Conservation (phyloP, 2,329 filamentous ascomycete species). For the Ascocoryne sarcoides region DNA sequence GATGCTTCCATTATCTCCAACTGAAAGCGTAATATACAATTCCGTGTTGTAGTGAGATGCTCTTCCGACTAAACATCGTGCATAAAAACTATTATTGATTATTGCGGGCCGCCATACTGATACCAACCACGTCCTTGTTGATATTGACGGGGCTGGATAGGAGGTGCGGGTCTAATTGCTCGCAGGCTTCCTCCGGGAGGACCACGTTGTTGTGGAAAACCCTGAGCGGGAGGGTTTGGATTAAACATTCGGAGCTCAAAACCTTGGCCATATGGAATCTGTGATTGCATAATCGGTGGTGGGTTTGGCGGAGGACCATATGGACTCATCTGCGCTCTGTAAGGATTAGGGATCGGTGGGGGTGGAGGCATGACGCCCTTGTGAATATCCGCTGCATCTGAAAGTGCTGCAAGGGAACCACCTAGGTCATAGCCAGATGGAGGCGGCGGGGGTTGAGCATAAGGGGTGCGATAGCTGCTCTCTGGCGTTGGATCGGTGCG, state of each 20-base stretch:
- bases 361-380: background rate
- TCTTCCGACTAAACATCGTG: too few species aligned
- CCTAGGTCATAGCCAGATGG: slow-evolving; percentile 5
- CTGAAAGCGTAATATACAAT: background rate
- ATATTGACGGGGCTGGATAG: background rate
- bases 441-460: slow-evolving; percentile 9
- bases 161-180: slow-evolving; percentile 1
- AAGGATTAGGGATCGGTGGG: background rate
- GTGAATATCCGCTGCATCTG: background rate
- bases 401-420: background rate
- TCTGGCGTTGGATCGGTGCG: background rate
- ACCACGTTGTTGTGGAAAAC: background rate
- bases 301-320: too few species aligned
- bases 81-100: too few species aligned
- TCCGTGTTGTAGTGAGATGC: too few species aligned
- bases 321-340: background rate
- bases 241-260: too few species aligned
- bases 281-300: too few species aligned
- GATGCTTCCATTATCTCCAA: background rate
- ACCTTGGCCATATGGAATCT: too few species aligned
- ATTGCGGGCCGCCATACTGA: background rate
- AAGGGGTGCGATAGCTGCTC: slow-evolving; percentile 6
- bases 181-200: background rate
- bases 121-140: background rate
- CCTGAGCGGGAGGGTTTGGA: too few species aligned